Evolutionary conservation across 2,329 filamentous ascomycete species (phyloP).

Genomic region (Venturia carpophila): DNA sequence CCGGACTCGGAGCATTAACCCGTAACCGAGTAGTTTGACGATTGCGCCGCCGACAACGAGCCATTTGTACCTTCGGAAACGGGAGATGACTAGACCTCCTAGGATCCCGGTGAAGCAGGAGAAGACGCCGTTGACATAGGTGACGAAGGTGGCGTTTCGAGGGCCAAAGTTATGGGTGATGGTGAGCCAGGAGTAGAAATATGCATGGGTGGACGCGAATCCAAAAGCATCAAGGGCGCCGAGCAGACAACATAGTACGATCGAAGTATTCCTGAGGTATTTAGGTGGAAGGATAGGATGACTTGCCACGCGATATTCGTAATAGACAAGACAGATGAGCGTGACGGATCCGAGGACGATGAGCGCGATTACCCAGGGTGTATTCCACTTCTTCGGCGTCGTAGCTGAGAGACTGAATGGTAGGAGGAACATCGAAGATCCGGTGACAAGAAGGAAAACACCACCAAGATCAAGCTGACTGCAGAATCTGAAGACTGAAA

Average conservation of each 20-base stretch:
- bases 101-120: slow-evolving; percentile 38
- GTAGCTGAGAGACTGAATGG: slow-evolving; percentile 41
- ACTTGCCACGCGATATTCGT: slow-evolving; percentile 39
- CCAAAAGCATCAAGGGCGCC: slow-evolving; percentile 39
- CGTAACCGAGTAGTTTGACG: slow-evolving; percentile 42
- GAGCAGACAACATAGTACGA: slow-evolving; percentile 34
- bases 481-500: slow-evolving; percentile 30
- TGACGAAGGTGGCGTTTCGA: slow-evolving; percentile 38
- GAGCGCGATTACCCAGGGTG: slow-evolving; percentile 37
- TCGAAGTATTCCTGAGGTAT: slow-evolving; percentile 40
- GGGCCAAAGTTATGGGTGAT: slow-evolving; percentile 37
- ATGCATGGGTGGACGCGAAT: slow-evolving; percentile 40
- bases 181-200: slow-evolving; percentile 42
- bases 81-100: slow-evolving; percentile 26
- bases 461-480: slow-evolving; percentile 37
- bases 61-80: slow-evolving; percentile 37
- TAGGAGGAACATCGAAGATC: slow-evolving; percentile 42
- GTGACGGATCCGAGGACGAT: slow-evolving; percentile 27
- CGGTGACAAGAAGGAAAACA: slow-evolving; percentile 40
- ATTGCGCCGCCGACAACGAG: slow-evolving; percentile 35
- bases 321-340: slow-evolving; percentile 34
- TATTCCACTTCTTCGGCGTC: slow-evolving; percentile 36
- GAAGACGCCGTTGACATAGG: slow-evolving; percentile 31
- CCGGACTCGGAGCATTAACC: slow-evolving; percentile 44
- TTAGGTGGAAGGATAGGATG: slow-evolving; percentile 40